Percentiles rank a stretch among this genome's conserved stretches.
Evolutionary conservation across 2,329 filamentous ascomycete species (phyloP).

Genomic region (Colletotrichum camelliae): DNA sequence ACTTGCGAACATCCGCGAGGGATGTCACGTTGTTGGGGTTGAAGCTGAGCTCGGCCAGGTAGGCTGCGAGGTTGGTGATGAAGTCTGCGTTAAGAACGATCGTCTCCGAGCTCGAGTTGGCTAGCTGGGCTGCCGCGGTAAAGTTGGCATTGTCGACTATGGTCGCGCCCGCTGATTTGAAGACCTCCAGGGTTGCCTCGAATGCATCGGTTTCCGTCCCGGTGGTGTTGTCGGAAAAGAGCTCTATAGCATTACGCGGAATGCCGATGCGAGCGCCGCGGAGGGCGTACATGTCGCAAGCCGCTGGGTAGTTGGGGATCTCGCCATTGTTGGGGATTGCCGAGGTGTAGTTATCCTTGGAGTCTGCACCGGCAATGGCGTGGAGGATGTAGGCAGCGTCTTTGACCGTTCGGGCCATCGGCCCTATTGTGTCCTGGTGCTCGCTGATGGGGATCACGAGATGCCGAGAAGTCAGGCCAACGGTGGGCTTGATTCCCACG

Average conservation of each 20-base stretch:
- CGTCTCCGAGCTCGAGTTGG: slow-evolving; percentile 17
- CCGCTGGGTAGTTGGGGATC: slow-evolving; percentile 63
- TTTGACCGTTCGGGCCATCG: slow-evolving; percentile 65
- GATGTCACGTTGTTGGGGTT: slow-evolving; percentile 62
- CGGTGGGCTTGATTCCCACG: slow-evolving; percentile 72
- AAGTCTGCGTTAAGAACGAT: slow-evolving; percentile 66
- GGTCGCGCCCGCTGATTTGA: slow-evolving; percentile 60
- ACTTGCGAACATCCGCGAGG: slow-evolving; percentile 57
- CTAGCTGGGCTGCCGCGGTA: slow-evolving; percentile 27
- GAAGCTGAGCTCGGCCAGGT: slow-evolving; percentile 58
- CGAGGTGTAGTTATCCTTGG: slow-evolving; percentile 64
- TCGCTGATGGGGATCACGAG: slow-evolving; percentile 69
- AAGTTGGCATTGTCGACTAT: slow-evolving; percentile 63
- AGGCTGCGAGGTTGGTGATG: slow-evolving; percentile 56
- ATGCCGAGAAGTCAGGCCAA: slow-evolving; percentile 66
- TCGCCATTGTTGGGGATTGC: slow-evolving; percentile 62
- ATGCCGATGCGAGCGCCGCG: slow-evolving; percentile 66
- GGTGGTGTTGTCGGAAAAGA: slow-evolving; percentile 19
- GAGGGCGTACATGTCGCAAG: slow-evolving; percentile 59
- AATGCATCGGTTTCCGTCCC: slow-evolving; percentile 51
- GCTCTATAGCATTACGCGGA: slow-evolving; percentile 62
- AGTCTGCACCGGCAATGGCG: slow-evolving; percentile 66
- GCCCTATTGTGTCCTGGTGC: slow-evolving; percentile 68
- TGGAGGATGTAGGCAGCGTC: slow-evolving; percentile 67
- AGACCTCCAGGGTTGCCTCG: slow-evolving; percentile 51